Base-by-base conservation (phyloP, 805 yeast species). In the Metschnikowia baotianmanensis region DNA sequence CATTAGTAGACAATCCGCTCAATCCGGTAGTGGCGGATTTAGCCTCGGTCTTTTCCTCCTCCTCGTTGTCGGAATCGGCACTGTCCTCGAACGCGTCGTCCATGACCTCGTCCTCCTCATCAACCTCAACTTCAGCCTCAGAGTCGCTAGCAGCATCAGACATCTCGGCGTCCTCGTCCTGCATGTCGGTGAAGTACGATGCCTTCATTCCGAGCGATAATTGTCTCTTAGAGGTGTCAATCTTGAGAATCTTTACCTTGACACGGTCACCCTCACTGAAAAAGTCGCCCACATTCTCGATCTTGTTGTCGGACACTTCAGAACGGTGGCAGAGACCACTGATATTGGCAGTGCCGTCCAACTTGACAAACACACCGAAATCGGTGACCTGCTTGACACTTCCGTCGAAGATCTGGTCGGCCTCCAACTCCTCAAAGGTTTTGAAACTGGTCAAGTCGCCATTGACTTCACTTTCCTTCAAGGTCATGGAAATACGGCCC, bases 131-230 rank as follows among this genome's bases (percentile, higher is more conserved):
- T 2, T 41, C 40, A 6, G 28, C 28, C 6, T 25, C 28, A 7
- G 13, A 9, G 12, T 25, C 28, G 13, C 13, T 25, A 6, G 12
- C 39, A 2, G 34, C 40, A 17, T 40, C 44, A 7, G 42, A 32
- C 25, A 29, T 31, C 25, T 34, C 40, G 3, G 30, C 41, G 3
- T 40, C 42, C 5, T 38, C 51, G 15, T 27, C 40, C 10, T 55
- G 62, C 16, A 56, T 69, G n/a, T 53, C 67, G 13, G 66, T 56
- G 61, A 91, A 93, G 63, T 83, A 88, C 3, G 96, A 86, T 2
- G 97, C 97, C 69, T 89, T 91, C 90, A 91, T 82, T 48, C 98
- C 96, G 46, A 91, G 74, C 1, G 96, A 82, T 16, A 91, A 57
- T 57, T 85, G 90, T 46, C 82, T 82, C 71, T 84, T 88, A 9